Conservation (phyloP, 202 grass and related monocot species). For the Tripidium arundinaceum region DNA sequence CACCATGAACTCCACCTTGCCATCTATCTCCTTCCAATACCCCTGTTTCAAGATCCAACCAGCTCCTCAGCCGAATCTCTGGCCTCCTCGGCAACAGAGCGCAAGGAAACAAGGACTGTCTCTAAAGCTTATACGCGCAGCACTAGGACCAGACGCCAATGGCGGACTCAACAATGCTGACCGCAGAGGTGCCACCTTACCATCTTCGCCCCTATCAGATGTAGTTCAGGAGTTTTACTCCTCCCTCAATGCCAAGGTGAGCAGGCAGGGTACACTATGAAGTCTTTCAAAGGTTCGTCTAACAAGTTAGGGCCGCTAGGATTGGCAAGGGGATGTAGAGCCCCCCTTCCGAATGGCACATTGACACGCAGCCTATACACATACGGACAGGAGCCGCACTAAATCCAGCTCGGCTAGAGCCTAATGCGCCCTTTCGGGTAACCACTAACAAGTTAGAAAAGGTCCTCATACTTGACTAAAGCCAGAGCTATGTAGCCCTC, state of each 20-base stretch:
- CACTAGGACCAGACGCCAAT: conserved; percentile 24
- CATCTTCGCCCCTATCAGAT: conserved; percentile 37
- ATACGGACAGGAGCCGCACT: too few species aligned
- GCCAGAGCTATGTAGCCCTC: too few species aligned
- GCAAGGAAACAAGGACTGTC: conserved; percentile 9
- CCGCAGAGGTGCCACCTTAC: conserved; percentile 16
- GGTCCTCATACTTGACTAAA: too few species aligned
- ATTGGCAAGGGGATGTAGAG: too few species aligned
- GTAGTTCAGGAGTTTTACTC: conserved; percentile 59
- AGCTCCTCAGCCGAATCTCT: neutral
- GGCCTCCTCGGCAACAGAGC: neutral
- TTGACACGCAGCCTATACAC: too few species aligned
- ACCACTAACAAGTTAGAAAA: too few species aligned
- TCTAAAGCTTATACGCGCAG: conserved; percentile 22
- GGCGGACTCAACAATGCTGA: conserved; percentile 1
- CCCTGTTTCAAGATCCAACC: conserved; percentile 28
- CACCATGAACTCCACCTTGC: conserved; percentile 36
- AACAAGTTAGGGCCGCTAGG: too few species aligned
- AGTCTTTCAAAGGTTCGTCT: too few species aligned
- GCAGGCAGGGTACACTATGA: too few species aligned
- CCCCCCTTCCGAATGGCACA: too few species aligned
- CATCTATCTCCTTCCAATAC: conserved; percentile 24
- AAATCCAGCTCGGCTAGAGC: too few species aligned
- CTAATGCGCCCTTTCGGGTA: too few species aligned
- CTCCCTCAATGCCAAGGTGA: conserved; percentile 65